A percentile compares a stretch with the other conserved stretches of the same genome.
These are phyloP conservation scores for Syncephalis fuscata DNA, from an alignment of 371 early-diverging fungal genomes.

Conservation along the genomic window DNA sequence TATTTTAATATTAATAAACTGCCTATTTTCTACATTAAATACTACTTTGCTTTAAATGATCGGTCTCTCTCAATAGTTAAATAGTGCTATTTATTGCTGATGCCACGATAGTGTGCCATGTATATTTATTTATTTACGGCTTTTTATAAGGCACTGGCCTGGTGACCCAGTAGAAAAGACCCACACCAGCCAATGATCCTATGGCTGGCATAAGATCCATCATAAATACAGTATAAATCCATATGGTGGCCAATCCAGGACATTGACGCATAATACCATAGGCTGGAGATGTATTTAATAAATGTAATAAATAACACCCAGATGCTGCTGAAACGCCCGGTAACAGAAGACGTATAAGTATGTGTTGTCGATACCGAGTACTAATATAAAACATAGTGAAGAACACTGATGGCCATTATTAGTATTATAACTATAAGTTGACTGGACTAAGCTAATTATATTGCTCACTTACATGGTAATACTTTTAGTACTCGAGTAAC, in stretches of 20 bases:
- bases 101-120: no score
- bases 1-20: no score
- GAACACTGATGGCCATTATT: not conserved
- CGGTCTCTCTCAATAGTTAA: no score
- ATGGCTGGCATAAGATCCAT: not conserved
- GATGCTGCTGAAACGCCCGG: not conserved
- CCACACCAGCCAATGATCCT: no score
- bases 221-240: not conserved
- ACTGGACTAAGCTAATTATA: no score
- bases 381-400: not conserved
- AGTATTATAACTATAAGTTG: no score
- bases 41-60: no score
- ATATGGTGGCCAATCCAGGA: not conserved
- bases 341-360: not conserved
- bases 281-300: not conserved
- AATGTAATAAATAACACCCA: not conserved
- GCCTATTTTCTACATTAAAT: no score
- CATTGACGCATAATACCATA: conserved; percentile 1
- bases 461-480: conserved; percentile 1
- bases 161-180: no score
- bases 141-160: no score
- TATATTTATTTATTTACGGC: no score
- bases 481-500: not conserved
- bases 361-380: not conserved
- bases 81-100: no score